Conservation (phyloP, 2,329 filamentous ascomycete genomes). For the Penicillium fuscoglaucum region DNA sequence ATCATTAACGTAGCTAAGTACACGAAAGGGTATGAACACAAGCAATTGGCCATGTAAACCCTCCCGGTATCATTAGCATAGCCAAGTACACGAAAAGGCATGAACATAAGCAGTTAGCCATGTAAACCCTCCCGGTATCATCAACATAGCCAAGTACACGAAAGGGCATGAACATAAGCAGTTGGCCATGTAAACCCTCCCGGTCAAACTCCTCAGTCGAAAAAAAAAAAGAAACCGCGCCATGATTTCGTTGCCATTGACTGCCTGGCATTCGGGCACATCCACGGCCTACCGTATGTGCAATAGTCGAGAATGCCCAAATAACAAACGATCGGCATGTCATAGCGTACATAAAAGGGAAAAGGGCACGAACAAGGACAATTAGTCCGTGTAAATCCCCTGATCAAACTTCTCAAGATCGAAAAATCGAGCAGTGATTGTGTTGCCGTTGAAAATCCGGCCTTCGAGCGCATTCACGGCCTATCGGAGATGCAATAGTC, state of each 20-base stretch:
- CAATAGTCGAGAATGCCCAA: not conserved
- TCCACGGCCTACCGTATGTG: not conserved
- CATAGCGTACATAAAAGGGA: not conserved
- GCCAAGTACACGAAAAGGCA: not conserved
- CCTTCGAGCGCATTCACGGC: conserved; percentile 89
- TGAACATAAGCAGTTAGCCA: conserved; percentile 25
- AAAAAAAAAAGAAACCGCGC: conserved; percentile 73
- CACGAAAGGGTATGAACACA: not conserved
- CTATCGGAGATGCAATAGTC: conserved; percentile 43
- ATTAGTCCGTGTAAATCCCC: conserved; percentile 53
- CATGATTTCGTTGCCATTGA: conserved; percentile 68
- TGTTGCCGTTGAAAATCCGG: conserved; percentile 83
- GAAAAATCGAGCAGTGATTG: conserved; percentile 79
- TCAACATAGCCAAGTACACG: not conserved
- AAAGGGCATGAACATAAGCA: not conserved
- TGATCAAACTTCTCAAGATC: conserved; percentile 78
- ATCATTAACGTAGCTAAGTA: not conserved
- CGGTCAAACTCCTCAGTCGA: conserved; percentile 71
- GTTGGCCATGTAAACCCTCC: conserved; percentile 50
- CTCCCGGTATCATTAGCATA: not conserved
- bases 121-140: conserved; percentile 40
- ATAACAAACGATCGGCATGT: not conserved
- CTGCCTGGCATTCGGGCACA: not conserved
- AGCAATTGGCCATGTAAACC: conserved; percentile 45
- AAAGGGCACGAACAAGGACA: not conserved